phyloP scores from a whole-genome alignment of 371 early-diverging fungal species.

The Basidiobolus meristosporus region DNA sequence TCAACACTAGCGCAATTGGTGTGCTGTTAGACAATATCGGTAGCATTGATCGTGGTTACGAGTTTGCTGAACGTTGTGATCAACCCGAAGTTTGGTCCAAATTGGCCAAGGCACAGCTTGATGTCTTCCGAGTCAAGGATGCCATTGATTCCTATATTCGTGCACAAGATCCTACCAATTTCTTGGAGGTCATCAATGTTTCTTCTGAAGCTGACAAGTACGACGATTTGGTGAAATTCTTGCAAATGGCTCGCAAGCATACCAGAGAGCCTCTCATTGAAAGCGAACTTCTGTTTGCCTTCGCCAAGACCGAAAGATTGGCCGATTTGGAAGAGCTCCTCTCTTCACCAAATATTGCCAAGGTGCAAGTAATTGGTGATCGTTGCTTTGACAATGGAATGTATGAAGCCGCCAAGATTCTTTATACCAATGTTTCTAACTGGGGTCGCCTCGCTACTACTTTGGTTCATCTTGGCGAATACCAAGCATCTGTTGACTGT shows the following conservation, averaged over 20 bases:
- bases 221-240: conserved; percentile 80
- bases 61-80: conserved; percentile 84
- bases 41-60: conserved; percentile 85
- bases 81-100: conserved; percentile 83
- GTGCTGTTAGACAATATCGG: conserved; percentile 83
- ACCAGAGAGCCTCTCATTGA: conserved; percentile 85
- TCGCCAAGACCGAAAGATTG: conserved; percentile 80
- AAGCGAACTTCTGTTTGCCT: conserved; percentile 83
- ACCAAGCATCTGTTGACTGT: conserved; percentile 90
- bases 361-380: conserved; percentile 83
- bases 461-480: conserved; percentile 82
- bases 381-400: conserved; percentile 81
- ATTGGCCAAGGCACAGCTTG: conserved; percentile 86
- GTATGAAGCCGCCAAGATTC: conserved; percentile 83
- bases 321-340: conserved; percentile 87
- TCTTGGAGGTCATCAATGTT: conserved; percentile 67
- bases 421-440: conserved; percentile 87
- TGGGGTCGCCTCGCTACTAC: conserved; percentile 91
- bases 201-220: conserved; percentile 66
- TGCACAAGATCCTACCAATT: conserved; percentile 81
- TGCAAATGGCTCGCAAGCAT: conserved; percentile 83
- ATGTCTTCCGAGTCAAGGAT: conserved; percentile 74
- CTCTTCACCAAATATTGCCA: conserved; percentile 79
- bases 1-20: conserved; percentile 65
- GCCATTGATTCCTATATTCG: conserved; percentile 91